Evolutionary conservation across 1,139 yeast species (phyloP).

Genomic region (Blastobotrys indianensis): DNA sequence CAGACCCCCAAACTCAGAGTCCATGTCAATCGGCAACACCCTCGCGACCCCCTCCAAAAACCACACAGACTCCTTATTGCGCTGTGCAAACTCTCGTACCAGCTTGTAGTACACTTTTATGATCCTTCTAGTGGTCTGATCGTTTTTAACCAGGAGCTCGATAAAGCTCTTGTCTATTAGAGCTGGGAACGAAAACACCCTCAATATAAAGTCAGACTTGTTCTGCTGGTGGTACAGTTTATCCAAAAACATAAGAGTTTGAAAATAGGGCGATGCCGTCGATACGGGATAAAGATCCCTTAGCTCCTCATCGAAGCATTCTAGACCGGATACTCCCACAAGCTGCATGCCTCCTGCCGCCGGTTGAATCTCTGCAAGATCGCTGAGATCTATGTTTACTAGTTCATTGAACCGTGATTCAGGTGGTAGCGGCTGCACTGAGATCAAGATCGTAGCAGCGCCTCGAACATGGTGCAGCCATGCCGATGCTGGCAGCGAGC

Average conservation of each 20-base stretch:
- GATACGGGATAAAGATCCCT: conserved; percentile 83
- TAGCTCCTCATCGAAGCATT: conserved; percentile 82
- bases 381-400: conserved; percentile 66
- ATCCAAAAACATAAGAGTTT: conserved; percentile 79
- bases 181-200: conserved; percentile 93
- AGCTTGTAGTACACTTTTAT: conserved; percentile 83
- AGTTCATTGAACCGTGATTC: conserved; percentile 38
- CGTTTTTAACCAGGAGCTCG: conserved; percentile 74
- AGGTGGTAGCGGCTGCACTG: conserved; percentile 90
- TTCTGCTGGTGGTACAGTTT: conserved; percentile 71
- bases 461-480: conserved; percentile 98
- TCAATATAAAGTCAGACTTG: conserved; percentile 75
- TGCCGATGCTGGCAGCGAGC: conserved; percentile 79
- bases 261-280: conserved; percentile 74
- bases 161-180: conserved; percentile 73
- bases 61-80: conserved; percentile 89
- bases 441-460: conserved; percentile 89
- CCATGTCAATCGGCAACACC: conserved; percentile 48
- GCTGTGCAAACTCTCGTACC: conserved; percentile 72
- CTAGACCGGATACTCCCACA: conserved; percentile 41
- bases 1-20: conserved; percentile 34
- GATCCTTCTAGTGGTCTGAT: conserved; percentile 78
- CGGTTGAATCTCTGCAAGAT: conserved; percentile 46
- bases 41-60: conserved; percentile 86
- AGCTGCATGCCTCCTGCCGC: conserved; percentile 12